Evolutionary conservation across 1,284 basidiomycete genomes (phyloP).

Genomic region (Malassezia yamatoensis): DNA sequence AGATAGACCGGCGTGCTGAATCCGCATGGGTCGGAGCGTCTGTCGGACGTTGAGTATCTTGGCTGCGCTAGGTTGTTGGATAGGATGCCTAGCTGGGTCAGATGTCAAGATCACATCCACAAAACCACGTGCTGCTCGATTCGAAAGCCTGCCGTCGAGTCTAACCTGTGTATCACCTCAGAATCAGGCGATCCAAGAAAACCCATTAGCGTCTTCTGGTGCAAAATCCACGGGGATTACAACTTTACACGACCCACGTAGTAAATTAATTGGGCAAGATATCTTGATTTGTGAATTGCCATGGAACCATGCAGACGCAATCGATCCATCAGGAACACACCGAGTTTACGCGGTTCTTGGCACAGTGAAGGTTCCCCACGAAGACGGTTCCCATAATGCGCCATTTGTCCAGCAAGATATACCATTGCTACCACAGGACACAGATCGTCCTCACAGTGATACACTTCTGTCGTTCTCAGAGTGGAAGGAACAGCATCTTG

Average conservation of each 20-base stretch:
- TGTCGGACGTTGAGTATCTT: no score
- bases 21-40: no score
- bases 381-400: neutral
- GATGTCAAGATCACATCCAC: neutral
- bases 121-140: neutral
- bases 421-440: neutral
- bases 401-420: neutral
- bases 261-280: conserved; percentile 7
- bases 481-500: conserved; percentile 16
- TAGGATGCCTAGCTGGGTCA: no score
- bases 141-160: neutral
- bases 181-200: neutral
- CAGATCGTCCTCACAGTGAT: neutral
- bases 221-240: neutral
- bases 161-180: conserved; percentile 1
- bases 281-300: conserved; percentile 15
- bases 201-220: neutral
- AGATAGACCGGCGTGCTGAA: no score
- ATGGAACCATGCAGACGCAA: neutral
- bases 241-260: conserved; percentile 7
- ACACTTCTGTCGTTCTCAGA: conserved; percentile 13
- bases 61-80: no score
- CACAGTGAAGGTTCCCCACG: conserved; percentile 8
- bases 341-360: conserved; percentile 15
- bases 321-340: neutral